Base-by-base conservation (phyloP, 306 rosid species). In the Alnus rubra region DNA sequence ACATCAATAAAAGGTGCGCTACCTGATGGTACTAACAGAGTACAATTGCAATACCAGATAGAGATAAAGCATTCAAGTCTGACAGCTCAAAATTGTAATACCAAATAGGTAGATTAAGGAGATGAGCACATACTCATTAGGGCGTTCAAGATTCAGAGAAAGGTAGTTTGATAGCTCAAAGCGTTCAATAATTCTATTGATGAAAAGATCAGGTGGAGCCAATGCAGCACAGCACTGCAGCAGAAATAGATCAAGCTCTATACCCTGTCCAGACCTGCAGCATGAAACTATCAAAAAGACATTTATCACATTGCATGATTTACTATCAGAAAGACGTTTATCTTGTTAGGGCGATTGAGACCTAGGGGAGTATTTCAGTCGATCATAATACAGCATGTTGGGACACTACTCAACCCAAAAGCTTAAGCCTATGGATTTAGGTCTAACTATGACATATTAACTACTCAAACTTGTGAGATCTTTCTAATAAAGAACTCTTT, bases 231-330 rank as follows among this genome's bases (percentile, higher is more conserved):
- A 91, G 58, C 97, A 96, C 88, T 96, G 99, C 67, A 96, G 90
- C 85, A 96, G 94, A 93, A 96, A 91, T 59, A 96, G 96, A 86
- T 96, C 99, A 76, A 83, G 90, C 89, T 96, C 99, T 87, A 93
- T 78, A 84, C 91, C 89, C 78, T 90, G 97, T 84, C 93, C 99
- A 31, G 94, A 93, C 99, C 99, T 96, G 91, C 84, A 74, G n/a
- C 56, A 39, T 80, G 33, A 60, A 71, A 73, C 50, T 75, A 86
- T 48, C 73, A 74, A 28, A 13, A 58, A 33, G 45, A 42, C 6
- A 42, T 42, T 42, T 42, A 42, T 42, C 45, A 42, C 45, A 42
- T 42, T 42, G 45, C 45, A 42, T 42, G 45, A 42, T 42, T 42
- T 42, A 42, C 45, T 4, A 42, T 42, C 45, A 42, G 45, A 42